These are phyloP conservation scores for Oryza glumipatula DNA, from an alignment of 176 grass and related monocot genomes.

Conservation along the genomic window DNA sequence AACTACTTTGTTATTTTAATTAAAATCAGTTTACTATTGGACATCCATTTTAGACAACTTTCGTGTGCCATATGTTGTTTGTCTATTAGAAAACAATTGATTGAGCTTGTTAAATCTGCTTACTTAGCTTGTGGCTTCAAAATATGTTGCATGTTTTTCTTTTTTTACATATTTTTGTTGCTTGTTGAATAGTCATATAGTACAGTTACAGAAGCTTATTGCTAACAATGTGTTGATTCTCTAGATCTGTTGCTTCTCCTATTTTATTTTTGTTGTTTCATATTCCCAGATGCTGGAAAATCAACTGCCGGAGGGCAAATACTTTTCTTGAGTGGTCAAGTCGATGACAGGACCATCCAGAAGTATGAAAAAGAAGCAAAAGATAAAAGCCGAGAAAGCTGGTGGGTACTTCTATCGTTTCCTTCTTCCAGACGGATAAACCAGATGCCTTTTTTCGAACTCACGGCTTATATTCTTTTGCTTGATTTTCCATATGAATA, in stretches of 20 bases:
- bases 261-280: conserved; percentile 15
- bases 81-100: not conserved
- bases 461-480: not conserved
- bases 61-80: not conserved
- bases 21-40: too few species aligned
- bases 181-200: not conserved
- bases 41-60: not conserved
- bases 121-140: not conserved
- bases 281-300: conserved; percentile 86
- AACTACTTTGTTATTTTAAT: too few species aligned
- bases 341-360: conserved; percentile 96
- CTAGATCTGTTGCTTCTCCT: not conserved
- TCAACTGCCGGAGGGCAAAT: conserved; percentile 94
- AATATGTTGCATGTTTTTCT: not conserved
- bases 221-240: not conserved
- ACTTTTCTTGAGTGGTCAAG: conserved; percentile 93
- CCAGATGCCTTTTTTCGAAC: not conserved
- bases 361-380: conserved; percentile 99
- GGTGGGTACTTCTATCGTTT: conserved; percentile 45
- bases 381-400: conserved; percentile 96
- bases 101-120: not conserved
- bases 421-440: not conserved
- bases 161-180: conserved; percentile 2
- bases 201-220: not conserved
- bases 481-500: not conserved